Conservation (phyloP, 1,139 yeast genomes). For the Saccharomyces uvarum region DNA sequence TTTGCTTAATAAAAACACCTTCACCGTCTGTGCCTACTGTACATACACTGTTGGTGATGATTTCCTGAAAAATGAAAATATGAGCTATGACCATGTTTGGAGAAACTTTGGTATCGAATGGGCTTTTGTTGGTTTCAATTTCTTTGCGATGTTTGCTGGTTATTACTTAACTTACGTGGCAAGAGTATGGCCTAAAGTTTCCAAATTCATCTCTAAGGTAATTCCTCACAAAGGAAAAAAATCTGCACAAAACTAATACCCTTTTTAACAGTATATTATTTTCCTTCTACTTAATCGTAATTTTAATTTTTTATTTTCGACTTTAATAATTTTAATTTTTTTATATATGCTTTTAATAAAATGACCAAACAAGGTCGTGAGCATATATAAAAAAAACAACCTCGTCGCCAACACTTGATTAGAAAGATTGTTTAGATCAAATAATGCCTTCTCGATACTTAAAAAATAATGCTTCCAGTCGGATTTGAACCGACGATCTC, state of each 20-base stretch:
- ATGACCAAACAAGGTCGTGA: too few species aligned
- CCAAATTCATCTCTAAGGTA: background rate
- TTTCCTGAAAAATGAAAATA: slow-evolving; percentile 37
- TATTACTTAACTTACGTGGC: slow-evolving; percentile 32
- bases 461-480: slow-evolving; percentile 28
- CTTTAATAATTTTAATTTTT: background rate
- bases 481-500: slow-evolving; percentile 32
- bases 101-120: slow-evolving; percentile 50
- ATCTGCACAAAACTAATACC: background rate
- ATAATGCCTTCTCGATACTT: too few species aligned
- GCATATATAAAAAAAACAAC: too few species aligned
- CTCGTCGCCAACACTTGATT: too few species aligned
- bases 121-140: slow-evolving; percentile 42
- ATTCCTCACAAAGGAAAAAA: background rate
- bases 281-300: background rate
- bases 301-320: background rate
- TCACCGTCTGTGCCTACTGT: slow-evolving; percentile 37
- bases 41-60: slow-evolving; percentile 34
- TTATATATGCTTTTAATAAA: background rate
- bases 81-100: slow-evolving; percentile 45
- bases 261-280: background rate
- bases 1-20: slow-evolving; percentile 31
- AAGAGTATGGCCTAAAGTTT: slow-evolving; percentile 19
- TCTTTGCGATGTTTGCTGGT: slow-evolving; percentile 37
- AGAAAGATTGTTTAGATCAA: too few species aligned